Evolutionary conservation across 805 yeast genomes (phyloP).

Genomic region (Metschnikowia cerradonensis): DNA sequence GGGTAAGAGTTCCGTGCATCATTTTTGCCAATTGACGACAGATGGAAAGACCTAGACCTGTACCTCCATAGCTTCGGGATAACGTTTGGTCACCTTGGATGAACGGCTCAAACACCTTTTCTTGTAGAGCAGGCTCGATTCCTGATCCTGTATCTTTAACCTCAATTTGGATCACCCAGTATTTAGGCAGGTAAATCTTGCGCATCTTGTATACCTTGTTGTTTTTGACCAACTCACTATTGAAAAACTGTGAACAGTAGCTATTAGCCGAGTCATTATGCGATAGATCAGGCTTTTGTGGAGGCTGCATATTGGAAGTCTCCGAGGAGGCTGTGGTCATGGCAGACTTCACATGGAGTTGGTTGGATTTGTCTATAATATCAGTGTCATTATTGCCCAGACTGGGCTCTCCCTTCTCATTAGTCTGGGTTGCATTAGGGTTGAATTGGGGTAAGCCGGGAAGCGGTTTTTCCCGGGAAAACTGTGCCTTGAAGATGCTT

Average conservation of each 20-base stretch:
- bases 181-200: constrained; percentile 34
- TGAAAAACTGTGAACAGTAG: constrained; percentile 6
- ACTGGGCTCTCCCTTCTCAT: neutral
- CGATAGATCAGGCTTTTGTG: neutral
- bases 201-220: constrained; percentile 33
- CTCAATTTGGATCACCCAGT: constrained; percentile 62
- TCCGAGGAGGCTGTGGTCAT: neutral
- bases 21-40: constrained; percentile 85
- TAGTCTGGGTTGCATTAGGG: neutral
- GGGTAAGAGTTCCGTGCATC: constrained; percentile 82
- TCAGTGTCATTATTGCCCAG: neutral
- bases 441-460: constrained; percentile 10
- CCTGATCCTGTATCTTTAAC: constrained; percentile 95
- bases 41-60: constrained; percentile 86
- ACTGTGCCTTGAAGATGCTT: constrained; percentile 35
- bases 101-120: constrained; percentile 89
- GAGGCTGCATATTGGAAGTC: neutral
- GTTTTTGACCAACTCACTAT: constrained; percentile 33
- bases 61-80: constrained; percentile 90
- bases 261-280: neutral
- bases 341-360: neutral
- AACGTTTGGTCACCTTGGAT: constrained; percentile 95
- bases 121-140: constrained; percentile 75
- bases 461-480: constrained; percentile 18
- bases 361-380: neutral